Percentiles rank a stretch among this genome's conserved stretches.
Evolutionary conservation across 2,329 filamentous ascomycete genomes (phyloP).

Genomic region (Colletotrichum destructivum): DNA sequence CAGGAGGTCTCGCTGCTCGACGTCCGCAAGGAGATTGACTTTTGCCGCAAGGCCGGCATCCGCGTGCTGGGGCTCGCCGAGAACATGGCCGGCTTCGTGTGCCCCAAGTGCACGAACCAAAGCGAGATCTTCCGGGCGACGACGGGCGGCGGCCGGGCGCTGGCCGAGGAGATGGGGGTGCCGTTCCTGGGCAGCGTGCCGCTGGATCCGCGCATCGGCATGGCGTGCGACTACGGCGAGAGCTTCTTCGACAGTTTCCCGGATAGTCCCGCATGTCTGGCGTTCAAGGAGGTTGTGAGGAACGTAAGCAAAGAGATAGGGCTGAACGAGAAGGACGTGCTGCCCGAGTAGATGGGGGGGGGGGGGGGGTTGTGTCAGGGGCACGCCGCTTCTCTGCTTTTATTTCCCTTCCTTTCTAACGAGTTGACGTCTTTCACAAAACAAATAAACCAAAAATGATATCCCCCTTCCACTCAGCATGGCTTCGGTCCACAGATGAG

Average conservation of each 20-base stretch:
- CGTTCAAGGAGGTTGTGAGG: slow-evolving; percentile 85
- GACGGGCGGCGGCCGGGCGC: slow-evolving; percentile 85
- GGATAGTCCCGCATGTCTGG: slow-evolving; percentile 90
- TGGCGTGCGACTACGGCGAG: slow-evolving; percentile 97
- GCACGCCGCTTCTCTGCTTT: too few relatives aligned
- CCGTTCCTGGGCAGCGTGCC: slow-evolving; percentile 93
- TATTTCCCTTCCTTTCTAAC: background rate
- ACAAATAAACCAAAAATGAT: slow-evolving; percentile 13
- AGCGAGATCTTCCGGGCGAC: slow-evolving; percentile 92
- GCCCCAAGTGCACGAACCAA: slow-evolving; percentile 87
- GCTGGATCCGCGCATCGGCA: slow-evolving; percentile 92
- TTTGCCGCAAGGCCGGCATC: slow-evolving; percentile 95
- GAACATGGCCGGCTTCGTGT: slow-evolving; percentile 98
- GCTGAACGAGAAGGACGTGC: slow-evolving; percentile 69
- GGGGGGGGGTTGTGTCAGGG: background rate
- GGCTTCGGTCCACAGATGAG: background rate
- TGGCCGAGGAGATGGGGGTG: slow-evolving; percentile 90
- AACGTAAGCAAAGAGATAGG: slow-evolving; percentile 78
- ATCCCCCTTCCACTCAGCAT: slow-evolving; percentile 6
- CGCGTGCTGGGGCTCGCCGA: slow-evolving; percentile 90
- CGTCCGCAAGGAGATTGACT: slow-evolving; percentile 97
- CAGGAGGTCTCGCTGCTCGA: slow-evolving; percentile 95
- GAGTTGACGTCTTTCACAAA: background rate
- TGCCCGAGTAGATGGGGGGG: slow-evolving; percentile 56
- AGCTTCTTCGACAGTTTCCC: slow-evolving; percentile 96